A percentile compares a stretch with the other conserved stretches of the same genome.
Evolutionary conservation across 352 stramenopile genomes (phyloP).

Genomic region (Globisporangium perplexum): DNA sequence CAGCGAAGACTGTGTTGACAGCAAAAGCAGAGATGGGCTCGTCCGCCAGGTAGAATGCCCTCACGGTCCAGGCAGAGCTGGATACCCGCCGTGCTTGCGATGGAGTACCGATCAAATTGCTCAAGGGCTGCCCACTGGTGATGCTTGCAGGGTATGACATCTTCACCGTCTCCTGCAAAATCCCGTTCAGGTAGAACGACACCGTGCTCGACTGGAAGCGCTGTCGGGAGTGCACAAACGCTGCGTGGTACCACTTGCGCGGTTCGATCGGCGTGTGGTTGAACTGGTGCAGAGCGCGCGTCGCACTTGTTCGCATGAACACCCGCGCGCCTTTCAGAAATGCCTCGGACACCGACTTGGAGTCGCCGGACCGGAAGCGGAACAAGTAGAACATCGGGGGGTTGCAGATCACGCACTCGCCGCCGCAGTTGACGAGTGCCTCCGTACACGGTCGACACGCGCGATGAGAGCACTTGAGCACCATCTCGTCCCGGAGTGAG

Average conservation of each 20-base stretch:
- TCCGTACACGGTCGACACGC: conserved; percentile 54
- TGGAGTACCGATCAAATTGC: conserved; percentile 50
- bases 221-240: conserved; percentile 54
- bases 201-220: conserved; percentile 66
- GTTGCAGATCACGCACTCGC: conserved; percentile 70
- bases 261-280: conserved; percentile 34
- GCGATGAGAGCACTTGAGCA: conserved; percentile 68
- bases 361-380: conserved; percentile 59
- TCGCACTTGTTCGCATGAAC: conserved; percentile 55
- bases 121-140: conserved; percentile 43
- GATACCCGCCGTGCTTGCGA: conserved; percentile 40
- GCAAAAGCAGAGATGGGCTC: conserved; percentile 36
- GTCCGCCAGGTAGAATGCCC: conserved; percentile 66
- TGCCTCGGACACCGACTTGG: conserved; percentile 60
- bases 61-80: conserved; percentile 39
- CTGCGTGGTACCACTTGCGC: conserved; percentile 43
- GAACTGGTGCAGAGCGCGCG: conserved; percentile 48
- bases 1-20: conserved; percentile 48
- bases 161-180: conserved; percentile 63
- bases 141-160: conserved; percentile 63
- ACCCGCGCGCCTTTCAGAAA: conserved; percentile 60
- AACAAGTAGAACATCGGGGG: conserved; percentile 69
- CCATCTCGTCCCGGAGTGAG: conserved; percentile 34
- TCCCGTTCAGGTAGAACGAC: conserved; percentile 54
- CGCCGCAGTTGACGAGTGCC: conserved; percentile 40